Percentiles rank a stretch among this genome's conserved stretches.
Conservation (phyloP, 2,329 filamentous ascomycete species). For the Xylaria sp. region DNA sequence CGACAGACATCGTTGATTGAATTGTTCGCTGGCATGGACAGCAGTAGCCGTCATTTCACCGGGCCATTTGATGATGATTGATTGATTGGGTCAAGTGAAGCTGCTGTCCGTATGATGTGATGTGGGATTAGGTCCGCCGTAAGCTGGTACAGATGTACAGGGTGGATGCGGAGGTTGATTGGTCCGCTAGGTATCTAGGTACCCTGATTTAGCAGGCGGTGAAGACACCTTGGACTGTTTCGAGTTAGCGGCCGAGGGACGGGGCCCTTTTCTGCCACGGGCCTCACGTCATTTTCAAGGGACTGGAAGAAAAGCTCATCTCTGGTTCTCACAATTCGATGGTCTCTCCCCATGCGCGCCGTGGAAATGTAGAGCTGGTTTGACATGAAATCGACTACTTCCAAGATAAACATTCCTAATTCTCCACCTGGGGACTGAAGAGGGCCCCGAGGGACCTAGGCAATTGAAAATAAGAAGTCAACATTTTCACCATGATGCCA, state of each 20-base stretch:
- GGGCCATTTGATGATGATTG: constrained; percentile 8
- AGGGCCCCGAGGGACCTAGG: neutral
- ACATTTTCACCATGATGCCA: constrained; percentile 11
- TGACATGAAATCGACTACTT: constrained; percentile 13
- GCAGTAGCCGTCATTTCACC: constrained; percentile 32
- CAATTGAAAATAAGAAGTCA: neutral
- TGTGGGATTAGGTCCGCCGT: constrained; percentile 2
- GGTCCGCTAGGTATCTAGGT: constrained; percentile 1
- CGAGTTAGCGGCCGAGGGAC: constrained; percentile 3
- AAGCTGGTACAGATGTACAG: neutral
- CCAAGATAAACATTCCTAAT: neutral
- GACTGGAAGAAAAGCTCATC: neutral
- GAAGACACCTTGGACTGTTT: neutral
- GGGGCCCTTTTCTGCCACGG: constrained; percentile 8
- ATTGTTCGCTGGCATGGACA: constrained; percentile 26
- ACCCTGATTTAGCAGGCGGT: constrained; percentile 9
- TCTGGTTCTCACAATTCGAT: neutral
- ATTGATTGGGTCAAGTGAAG: neutral
- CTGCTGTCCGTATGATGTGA: constrained; percentile 4
- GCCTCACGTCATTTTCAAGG: constrained; percentile 20
- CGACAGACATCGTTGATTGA: constrained; percentile 54
- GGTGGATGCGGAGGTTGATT: constrained; percentile 14
- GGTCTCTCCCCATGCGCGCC: neutral
- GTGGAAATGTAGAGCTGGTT: neutral
- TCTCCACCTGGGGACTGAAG: constrained; percentile 25